Evolutionary conservation across 495 filamentous ascomycete genomes (phyloP).

Genomic region (Aspergillus homomorphus): DNA sequence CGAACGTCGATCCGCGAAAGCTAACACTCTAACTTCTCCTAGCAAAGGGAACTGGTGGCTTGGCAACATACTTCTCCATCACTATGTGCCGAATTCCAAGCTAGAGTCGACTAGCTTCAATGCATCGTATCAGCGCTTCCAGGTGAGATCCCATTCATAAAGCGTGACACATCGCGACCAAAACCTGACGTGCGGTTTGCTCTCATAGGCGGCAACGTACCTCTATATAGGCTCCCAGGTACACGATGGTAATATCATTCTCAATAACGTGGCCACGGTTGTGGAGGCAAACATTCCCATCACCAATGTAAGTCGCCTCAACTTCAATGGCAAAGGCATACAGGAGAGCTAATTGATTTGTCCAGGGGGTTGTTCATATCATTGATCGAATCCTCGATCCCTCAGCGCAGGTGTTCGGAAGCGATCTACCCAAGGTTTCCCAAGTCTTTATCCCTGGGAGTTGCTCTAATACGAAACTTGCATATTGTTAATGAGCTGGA

Average conservation of each 20-base stretch:
- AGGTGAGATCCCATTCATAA: too few relatives aligned
- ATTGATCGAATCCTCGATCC: conserved; percentile 1
- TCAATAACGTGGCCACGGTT: conserved; percentile 2
- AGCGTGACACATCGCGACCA: too few relatives aligned
- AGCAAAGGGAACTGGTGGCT: conserved; percentile 10
- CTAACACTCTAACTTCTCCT: neutral
- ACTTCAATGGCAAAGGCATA: too few relatives aligned
- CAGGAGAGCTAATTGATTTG: too few relatives aligned
- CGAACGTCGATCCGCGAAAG: neutral
- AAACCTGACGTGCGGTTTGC: neutral
- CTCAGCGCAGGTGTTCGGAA: neutral
- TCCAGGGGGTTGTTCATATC: conserved; percentile 5
- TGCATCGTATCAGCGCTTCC: conserved; percentile 2
- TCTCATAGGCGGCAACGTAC: neutral
- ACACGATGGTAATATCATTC: neutral
- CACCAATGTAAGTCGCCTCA: neutral
- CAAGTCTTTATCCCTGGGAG: conserved; percentile 3
- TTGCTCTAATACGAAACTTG: neutral
- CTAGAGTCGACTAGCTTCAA: neutral
- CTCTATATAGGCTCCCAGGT: conserved; percentile 1
- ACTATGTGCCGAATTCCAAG: conserved; percentile 4
- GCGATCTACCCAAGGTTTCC: neutral
- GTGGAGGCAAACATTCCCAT: neutral
- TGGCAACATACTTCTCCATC: neutral
- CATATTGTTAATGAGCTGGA: conserved; percentile 4